phyloP scores from a whole-genome alignment of 495 filamentous ascomycete species.

The Xanthoparmelia taractica region DNA sequence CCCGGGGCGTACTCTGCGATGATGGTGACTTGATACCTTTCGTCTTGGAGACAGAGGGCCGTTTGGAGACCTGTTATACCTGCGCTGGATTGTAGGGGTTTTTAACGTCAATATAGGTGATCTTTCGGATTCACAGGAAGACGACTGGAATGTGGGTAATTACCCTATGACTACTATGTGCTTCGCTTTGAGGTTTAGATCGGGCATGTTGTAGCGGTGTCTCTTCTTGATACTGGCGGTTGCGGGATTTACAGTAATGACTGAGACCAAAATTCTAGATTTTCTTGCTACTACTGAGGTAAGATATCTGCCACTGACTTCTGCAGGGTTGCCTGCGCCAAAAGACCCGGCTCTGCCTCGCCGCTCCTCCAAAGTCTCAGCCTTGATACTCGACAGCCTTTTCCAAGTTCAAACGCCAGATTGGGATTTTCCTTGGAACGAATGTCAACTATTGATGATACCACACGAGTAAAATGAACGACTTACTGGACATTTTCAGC shows the following conservation, averaged over 20 bases:
- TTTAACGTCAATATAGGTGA: neutral
- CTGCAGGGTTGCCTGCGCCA: neutral
- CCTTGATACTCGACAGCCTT: neutral
- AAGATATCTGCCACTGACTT: neutral
- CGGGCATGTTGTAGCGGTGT: neutral
- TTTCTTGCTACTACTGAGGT: neutral
- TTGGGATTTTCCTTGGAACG: neutral
- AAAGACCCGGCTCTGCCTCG: neutral
- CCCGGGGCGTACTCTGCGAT: conserved; percentile 38
- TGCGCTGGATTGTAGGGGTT: conserved; percentile 26
- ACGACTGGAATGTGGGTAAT: neutral
- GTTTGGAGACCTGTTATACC: conserved; percentile 45
- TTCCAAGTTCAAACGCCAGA: neutral
- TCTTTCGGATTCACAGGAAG: too few species aligned
- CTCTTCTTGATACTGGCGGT: neutral
- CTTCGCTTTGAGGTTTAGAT: neutral
- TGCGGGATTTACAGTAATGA: neutral
- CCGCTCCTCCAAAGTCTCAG: neutral
- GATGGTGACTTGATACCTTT: conserved; percentile 36
- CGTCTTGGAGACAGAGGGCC: conserved; percentile 36
- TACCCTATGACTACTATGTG: conserved; percentile 12
- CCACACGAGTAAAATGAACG: neutral
- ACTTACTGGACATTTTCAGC: neutral
- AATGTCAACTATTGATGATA: neutral
- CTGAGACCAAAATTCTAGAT: neutral